Conservation (phyloP, 31 red algal genomes). For the Odonthalia washingtoniensis region DNA sequence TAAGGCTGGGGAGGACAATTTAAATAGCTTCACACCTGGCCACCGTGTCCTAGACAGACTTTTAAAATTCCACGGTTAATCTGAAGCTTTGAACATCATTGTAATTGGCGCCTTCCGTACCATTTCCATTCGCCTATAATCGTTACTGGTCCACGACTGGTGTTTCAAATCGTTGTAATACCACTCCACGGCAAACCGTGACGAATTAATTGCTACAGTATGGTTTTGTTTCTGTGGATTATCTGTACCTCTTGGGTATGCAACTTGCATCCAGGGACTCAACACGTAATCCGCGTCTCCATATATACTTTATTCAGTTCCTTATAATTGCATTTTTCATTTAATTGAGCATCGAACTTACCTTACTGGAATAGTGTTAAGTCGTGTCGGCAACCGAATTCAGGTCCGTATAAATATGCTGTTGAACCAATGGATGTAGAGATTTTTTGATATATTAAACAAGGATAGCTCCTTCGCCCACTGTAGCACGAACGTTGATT, state of each 20-base stretch:
- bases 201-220: not conserved
- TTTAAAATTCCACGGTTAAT: no score
- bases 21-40: no score
- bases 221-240: not conserved
- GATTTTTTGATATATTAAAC: not conserved
- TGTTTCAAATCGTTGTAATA: not conserved
- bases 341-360: not conserved
- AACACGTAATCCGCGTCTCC: not conserved
- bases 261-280: not conserved
- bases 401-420: no score
- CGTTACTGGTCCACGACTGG: slow-evolving; percentile 4
- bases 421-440: not conserved
- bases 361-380: not conserved
- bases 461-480: not conserved
- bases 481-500: not conserved
- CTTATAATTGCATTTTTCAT: not conserved
- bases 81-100: no score
- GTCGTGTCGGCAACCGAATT: not conserved
- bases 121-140: not conserved
- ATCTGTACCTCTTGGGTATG: not conserved
- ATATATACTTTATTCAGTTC: not conserved
- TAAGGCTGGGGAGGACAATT: no score
- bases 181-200: slow-evolving; percentile 26
- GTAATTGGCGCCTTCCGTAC: no score
- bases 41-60: no score